These are phyloP conservation scores for Cubamyces sp. DNA, from an alignment of 768 basidiomycete species.

Conservation along the genomic window DNA sequence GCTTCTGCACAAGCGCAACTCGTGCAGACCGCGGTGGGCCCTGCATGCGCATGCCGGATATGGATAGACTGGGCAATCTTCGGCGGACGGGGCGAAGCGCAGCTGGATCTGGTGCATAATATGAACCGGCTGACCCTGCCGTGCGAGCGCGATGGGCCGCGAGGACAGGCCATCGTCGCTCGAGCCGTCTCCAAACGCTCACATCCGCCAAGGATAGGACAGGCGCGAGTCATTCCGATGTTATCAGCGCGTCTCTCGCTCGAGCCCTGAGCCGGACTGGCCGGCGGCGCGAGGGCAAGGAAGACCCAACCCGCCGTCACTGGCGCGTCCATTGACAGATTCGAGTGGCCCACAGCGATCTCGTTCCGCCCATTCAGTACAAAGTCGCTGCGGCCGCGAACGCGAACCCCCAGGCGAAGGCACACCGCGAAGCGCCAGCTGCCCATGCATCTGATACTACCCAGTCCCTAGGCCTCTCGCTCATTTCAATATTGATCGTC, in stretches of 20 bases:
- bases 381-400: neutral
- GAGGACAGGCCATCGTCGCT: neutral
- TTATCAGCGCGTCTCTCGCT: slow-evolving; percentile 16
- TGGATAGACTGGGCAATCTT: slow-evolving; percentile 1
- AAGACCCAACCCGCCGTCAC: slow-evolving; percentile 6
- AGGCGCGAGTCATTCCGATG: neutral
- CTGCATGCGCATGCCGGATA: neutral
- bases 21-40: neutral
- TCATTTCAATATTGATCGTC: slow-evolving; percentile 8
- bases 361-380: slow-evolving; percentile 1
- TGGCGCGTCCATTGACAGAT: slow-evolving; percentile 6
- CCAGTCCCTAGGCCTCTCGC: too few species aligned
- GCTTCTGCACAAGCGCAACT: slow-evolving; percentile 1
- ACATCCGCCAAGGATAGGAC: slow-evolving; percentile 4
- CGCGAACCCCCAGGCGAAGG: too few species aligned
- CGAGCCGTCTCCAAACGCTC: neutral
- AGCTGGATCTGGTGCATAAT: neutral
- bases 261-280: slow-evolving; percentile 1
- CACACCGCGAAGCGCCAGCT: slow-evolving; percentile 1
- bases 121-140: slow-evolving; percentile 11
- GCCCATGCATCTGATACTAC: neutral
- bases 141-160: slow-evolving; percentile 4
- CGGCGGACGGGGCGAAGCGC: slow-evolving; percentile 8
- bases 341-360: slow-evolving; percentile 9
- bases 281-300: slow-evolving; percentile 6